A percentile compares a stretch with the other conserved stretches of the same genome.
These are phyloP conservation scores for Bipolaris cookei DNA, from an alignment of 2,329 filamentous ascomycete genomes.

Conservation along the genomic window DNA sequence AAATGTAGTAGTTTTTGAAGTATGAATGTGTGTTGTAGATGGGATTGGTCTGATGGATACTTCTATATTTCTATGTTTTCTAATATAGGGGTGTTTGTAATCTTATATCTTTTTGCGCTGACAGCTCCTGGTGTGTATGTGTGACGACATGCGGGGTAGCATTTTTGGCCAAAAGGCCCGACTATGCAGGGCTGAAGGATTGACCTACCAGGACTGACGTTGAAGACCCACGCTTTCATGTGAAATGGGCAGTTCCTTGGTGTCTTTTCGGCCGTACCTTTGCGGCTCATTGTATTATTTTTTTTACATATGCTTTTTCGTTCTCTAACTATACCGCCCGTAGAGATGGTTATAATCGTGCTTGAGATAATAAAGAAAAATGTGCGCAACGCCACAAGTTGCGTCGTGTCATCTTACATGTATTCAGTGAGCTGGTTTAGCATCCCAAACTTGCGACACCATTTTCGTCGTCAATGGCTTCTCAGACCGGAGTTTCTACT, in stretches of 20 bases:
- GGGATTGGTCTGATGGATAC: background rate
- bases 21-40: background rate
- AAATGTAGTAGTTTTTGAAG: background rate
- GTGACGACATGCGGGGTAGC: constrained; percentile 15
- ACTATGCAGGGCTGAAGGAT: background rate
- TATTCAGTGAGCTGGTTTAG: background rate
- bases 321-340: too few relatives aligned
- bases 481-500: background rate
- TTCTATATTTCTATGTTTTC: background rate
- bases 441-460: background rate
- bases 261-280: background rate
- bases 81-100: background rate
- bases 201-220: background rate
- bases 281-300: background rate
- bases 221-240: background rate
- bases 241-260: background rate
- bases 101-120: background rate
- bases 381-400: background rate
- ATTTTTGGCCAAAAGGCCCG: constrained; percentile 7
- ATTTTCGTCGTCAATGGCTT: background rate
- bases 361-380: background rate
- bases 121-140: background rate
- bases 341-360: too few relatives aligned
- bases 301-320: background rate
- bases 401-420: background rate